These are phyloP conservation scores for Chaetomium sp. DNA, from an alignment of 2,329 filamentous ascomycete species.

Conservation along the genomic window DNA sequence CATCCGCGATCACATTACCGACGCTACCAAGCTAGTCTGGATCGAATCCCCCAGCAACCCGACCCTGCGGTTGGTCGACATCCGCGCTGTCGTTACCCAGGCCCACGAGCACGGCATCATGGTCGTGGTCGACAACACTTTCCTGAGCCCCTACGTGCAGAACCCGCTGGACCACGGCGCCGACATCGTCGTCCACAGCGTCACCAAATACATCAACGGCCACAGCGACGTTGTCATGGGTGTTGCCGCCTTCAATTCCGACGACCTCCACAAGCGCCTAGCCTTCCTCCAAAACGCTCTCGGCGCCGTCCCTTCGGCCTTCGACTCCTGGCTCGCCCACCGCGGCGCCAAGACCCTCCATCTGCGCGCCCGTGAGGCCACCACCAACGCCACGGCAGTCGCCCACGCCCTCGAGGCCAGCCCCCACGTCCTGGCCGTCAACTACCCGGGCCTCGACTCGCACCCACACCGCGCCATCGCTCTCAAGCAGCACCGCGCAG, in stretches of 20 bases:
- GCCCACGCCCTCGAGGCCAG: slow-evolving; percentile 72
- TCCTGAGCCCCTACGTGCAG: slow-evolving; percentile 92
- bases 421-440: slow-evolving; percentile 78
- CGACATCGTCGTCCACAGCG: slow-evolving; percentile 92
- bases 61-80: slow-evolving; percentile 87
- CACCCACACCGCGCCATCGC: slow-evolving; percentile 84
- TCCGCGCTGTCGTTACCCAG: slow-evolving; percentile 71
- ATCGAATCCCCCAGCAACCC: slow-evolving; percentile 95
- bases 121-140: slow-evolving; percentile 99
- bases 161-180: slow-evolving; percentile 93
- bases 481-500: slow-evolving; percentile 84
- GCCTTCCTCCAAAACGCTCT: slow-evolving; percentile 96
- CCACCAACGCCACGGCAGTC: slow-evolving; percentile 70
- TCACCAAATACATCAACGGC: slow-evolving; percentile 99
- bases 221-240: slow-evolving; percentile 98
- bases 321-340: slow-evolving; percentile 97
- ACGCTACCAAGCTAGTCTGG: slow-evolving; percentile 91
- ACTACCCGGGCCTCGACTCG: slow-evolving; percentile 87
- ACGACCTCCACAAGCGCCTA: slow-evolving; percentile 68
- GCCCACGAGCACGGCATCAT: slow-evolving; percentile 84
- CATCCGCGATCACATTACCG: slow-evolving; percentile 74
- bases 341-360: slow-evolving; percentile 95
- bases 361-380: slow-evolving; percentile 80
- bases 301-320: slow-evolving; percentile 86
- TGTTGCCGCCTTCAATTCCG: slow-evolving; percentile 87